phyloP scores from a whole-genome alignment of 139 green algal species.

The Chlamydomonas sphaeroides region DNA sequence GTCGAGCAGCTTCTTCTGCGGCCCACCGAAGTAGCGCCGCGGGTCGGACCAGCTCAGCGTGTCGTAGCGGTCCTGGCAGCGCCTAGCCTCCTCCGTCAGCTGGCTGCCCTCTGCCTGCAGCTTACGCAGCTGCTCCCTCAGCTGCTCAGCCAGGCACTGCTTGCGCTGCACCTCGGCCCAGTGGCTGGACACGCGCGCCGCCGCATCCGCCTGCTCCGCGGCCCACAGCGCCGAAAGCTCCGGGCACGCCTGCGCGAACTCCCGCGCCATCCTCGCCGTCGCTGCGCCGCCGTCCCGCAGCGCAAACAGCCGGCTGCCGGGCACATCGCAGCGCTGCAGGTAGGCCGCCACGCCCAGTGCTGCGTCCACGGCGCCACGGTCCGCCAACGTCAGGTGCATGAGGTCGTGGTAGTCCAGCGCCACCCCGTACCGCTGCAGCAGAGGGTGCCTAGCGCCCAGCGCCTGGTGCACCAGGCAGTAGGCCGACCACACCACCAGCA shows the following conservation, averaged over 20 bases:
- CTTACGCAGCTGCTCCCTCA: not conserved
- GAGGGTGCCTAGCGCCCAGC: not conserved
- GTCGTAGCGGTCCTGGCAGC: no score
- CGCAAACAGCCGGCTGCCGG: slow-evolving; percentile 33
- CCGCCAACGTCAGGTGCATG: slow-evolving; percentile 59
- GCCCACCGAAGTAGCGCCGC: no score
- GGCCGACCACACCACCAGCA: slow-evolving; percentile 57
- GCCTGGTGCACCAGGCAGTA: slow-evolving; percentile 53
- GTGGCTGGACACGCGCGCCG: slow-evolving; percentile 20
- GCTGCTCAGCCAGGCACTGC: slow-evolving; percentile 28
- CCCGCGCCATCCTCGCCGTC: slow-evolving; percentile 44
- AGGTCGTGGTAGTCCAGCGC: slow-evolving; percentile 43
- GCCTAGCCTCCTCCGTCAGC: no score
- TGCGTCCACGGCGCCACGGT: slow-evolving; percentile 42
- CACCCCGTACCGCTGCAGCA: slow-evolving; percentile 40
- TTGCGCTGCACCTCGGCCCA: slow-evolving; percentile 58
- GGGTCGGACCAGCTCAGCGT: no score
- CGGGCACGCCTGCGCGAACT: slow-evolving; percentile 22
- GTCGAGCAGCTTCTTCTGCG: no score
- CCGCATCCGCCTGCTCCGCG: slow-evolving; percentile 42
- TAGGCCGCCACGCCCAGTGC: slow-evolving; percentile 54
- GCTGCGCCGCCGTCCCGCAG: slow-evolving; percentile 22
- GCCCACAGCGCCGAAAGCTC: slow-evolving; percentile 15
- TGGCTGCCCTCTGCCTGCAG: not conserved
- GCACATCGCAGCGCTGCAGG: slow-evolving; percentile 16